Conservation (phyloP, 164 flowering plant genomes). For the Saururus chinensis region DNA sequence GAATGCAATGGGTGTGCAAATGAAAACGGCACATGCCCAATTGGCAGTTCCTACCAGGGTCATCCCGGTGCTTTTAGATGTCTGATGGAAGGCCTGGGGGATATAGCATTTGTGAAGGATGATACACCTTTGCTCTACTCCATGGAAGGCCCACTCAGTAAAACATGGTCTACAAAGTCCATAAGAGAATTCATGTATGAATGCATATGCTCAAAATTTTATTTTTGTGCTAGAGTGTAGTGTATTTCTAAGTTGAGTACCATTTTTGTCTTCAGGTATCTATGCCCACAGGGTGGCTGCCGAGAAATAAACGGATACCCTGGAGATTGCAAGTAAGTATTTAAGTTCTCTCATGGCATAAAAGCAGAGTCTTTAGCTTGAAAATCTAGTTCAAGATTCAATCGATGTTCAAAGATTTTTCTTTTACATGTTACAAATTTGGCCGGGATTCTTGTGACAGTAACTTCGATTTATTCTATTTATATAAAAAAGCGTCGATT, state of each 20-base stretch:
- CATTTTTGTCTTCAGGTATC: slow-evolving; percentile 13
- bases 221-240: not conserved
- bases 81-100: slow-evolving; percentile 23
- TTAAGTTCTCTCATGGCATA: not conserved
- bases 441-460: not conserved
- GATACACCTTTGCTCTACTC: slow-evolving; percentile 26
- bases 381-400: not conserved
- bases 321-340: slow-evolving; percentile 24
- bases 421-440: too few species aligned
- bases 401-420: not conserved
- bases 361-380: slow-evolving; percentile 1
- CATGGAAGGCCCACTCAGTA: slow-evolving; percentile 21
- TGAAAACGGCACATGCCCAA: slow-evolving; percentile 17
- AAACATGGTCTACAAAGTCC: slow-evolving; percentile 27
- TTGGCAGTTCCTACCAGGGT: slow-evolving; percentile 14
- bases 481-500: not conserved
- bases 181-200: slow-evolving; percentile 27
- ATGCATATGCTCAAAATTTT: not conserved
- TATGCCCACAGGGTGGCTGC: slow-evolving; percentile 27
- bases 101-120: slow-evolving; percentile 25
- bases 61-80: slow-evolving; percentile 26
- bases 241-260: not conserved
- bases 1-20: slow-evolving; percentile 24
- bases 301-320: slow-evolving; percentile 27
- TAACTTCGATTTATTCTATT: not conserved